phyloP scores from a whole-genome alignment of 805 yeast species.

The Novakomyces olei region DNA sequence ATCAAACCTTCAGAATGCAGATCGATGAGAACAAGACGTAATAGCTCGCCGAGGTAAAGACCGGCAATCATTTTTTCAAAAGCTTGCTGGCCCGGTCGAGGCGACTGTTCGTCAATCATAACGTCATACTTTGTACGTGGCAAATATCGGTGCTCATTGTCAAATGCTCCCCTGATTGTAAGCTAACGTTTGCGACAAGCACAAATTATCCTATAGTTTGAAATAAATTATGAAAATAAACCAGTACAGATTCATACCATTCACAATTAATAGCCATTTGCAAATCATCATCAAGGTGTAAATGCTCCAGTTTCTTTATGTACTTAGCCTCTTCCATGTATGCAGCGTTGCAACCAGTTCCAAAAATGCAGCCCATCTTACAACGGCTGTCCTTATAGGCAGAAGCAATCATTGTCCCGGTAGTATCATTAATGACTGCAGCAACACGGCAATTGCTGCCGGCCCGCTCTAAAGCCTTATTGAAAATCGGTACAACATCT shows the following conservation, averaged over 20 bases:
- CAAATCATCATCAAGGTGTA: constrained; percentile 41
- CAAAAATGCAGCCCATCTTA: neutral
- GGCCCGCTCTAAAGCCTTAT: neutral
- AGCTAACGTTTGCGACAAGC: too few species aligned
- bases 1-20: constrained; percentile 39
- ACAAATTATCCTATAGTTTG: too few species aligned
- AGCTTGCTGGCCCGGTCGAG: constrained; percentile 88
- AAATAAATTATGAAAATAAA: too few species aligned
- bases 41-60: constrained; percentile 78
- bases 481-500: neutral
- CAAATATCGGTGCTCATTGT: constrained; percentile 59
- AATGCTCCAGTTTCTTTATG: neutral
- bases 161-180: too few species aligned
- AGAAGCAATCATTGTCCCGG: neutral
- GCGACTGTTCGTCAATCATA: constrained; percentile 60
- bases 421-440: neutral
- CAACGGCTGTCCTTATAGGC: neutral
- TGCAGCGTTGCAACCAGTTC: neutral
- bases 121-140: constrained; percentile 83
- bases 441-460: constrained; percentile 18
- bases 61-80: constrained; percentile 97
- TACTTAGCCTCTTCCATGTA: neutral
- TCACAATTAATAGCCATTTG: constrained; percentile 96
- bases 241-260: too few species aligned
- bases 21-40: constrained; percentile 61